These are phyloP conservation scores for Trichoderma parareesei DNA, from an alignment of 495 filamentous ascomycete genomes.

Conservation along the genomic window DNA sequence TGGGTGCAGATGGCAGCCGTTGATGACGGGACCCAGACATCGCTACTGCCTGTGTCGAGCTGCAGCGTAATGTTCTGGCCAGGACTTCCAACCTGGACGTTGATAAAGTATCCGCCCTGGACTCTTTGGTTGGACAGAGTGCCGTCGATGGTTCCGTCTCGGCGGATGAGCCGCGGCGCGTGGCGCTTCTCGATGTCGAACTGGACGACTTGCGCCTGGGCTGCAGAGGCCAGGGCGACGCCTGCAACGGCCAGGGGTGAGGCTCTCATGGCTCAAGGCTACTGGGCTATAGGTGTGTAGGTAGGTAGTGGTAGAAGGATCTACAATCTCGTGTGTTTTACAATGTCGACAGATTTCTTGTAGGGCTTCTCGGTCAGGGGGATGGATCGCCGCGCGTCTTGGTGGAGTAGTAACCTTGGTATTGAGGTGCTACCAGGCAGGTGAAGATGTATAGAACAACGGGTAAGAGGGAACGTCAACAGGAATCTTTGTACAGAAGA, in stretches of 20 bases:
- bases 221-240: conserved; percentile 24
- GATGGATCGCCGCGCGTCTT: background rate
- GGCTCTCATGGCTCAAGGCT: conserved; percentile 21
- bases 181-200: conserved; percentile 32
- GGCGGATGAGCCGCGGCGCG: conserved; percentile 21
- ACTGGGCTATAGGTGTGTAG: background rate
- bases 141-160: conserved; percentile 30
- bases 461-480: background rate
- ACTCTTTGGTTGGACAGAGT: conserved; percentile 32
- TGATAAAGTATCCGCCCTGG: conserved; percentile 57
- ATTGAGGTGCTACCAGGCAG: too few relatives aligned
- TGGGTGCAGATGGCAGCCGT: conserved; percentile 49
- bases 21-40: conserved; percentile 74
- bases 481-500: background rate
- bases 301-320: background rate
- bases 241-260: conserved; percentile 20
- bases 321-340: background rate
- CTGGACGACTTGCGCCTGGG: conserved; percentile 32
- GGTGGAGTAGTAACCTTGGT: too few relatives aligned
- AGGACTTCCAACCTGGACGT: conserved; percentile 63
- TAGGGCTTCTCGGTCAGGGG: too few relatives aligned
- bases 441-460: too few relatives aligned
- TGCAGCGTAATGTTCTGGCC: conserved; percentile 57
- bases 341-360: background rate
- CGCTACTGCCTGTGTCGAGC: conserved; percentile 81